Evolutionary conservation across 169 alveolate genomes (phyloP), one percentile per base, ranked within the genome.

Genomic region (Neospora caninum): DNA sequence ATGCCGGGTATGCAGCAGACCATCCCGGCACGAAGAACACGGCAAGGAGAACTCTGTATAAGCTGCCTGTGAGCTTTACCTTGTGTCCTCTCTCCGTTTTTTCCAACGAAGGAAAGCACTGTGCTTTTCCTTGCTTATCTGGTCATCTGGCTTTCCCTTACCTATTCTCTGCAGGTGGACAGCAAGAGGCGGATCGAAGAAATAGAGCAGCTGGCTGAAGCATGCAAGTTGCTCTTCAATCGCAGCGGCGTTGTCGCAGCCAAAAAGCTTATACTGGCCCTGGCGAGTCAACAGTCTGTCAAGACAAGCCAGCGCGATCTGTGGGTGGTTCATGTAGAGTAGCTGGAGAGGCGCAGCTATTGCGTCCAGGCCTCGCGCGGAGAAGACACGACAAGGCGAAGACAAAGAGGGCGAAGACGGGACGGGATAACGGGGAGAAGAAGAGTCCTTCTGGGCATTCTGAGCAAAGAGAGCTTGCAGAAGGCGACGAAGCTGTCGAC

Each of bases 341-440:
- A 92, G 78, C 73, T 69, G 88, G 31, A 92, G 54, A 1, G 94
- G 94, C 34, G 94, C 92, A 1, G 94, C 94, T 6, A 92, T 25
- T 0, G 94, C 94, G n/a, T 92, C 94, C 86, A 92, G 41, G 39
- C 94, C 94, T 49, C 94, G 86, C 92, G 80, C 94, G 0, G 92
- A 92, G 9, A 84, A 84, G 41, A 80, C 80, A 36, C 31, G 36
- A 31, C 41, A 31, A 41, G 53, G 10, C 67, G 58, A 13, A 18
- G 41, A 9, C 54, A 67, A 13, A 9, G n/a, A 29, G 34, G 29
- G 67, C 25, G 89, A 42, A 38, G 64, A 1, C 39, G 84, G 39
- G 18, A n/a, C 25, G 84, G 25, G 84, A 31, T 9, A n/a, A 4
- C 38, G 80, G 43, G 43, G n/a, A 22, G 27, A 73, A 7, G 43